Evolutionary conservation across 2,329 filamentous ascomycete genomes (phyloP).

Genomic region (Aspergillus costaricaensis): DNA sequence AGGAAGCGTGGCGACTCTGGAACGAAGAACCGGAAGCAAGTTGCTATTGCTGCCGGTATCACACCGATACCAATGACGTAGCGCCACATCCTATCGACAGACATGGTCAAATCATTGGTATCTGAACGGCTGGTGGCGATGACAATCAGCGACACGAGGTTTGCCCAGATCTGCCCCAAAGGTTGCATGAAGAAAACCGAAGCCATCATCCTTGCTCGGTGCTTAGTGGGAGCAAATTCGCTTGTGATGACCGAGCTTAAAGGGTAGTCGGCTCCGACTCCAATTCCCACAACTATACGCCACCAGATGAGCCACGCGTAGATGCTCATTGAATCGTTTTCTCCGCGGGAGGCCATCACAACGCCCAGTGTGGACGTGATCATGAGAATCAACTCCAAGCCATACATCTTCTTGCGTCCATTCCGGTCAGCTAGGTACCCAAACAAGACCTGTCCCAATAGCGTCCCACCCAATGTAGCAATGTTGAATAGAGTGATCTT

Average conservation of each 20-base stretch:
- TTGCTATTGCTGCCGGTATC: constrained; percentile 63
- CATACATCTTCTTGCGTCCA: constrained; percentile 55
- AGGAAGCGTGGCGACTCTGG: constrained; percentile 67
- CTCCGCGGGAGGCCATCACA: constrained; percentile 48
- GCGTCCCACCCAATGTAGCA: constrained; percentile 49
- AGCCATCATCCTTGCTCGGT: constrained; percentile 68
- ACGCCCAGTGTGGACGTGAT: constrained; percentile 51
- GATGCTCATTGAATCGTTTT: constrained; percentile 47
- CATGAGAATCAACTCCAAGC: constrained; percentile 51
- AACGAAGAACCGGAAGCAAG: constrained; percentile 67
- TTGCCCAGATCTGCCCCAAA: constrained; percentile 65
- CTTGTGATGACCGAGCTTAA: constrained; percentile 68
- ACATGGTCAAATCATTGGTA: constrained; percentile 32
- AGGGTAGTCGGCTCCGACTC: constrained; percentile 69
- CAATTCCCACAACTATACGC: constrained; percentile 53
- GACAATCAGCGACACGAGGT: constrained; percentile 59
- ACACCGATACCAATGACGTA: constrained; percentile 68
- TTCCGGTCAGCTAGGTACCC: constrained; percentile 51
- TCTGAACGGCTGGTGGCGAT: constrained; percentile 33
- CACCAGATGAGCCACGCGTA: constrained; percentile 51
- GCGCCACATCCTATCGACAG: constrained; percentile 65
- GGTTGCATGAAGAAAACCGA: constrained; percentile 71
- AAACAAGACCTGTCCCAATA: constrained; percentile 52
- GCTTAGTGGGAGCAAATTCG: constrained; percentile 60
- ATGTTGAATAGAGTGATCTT: constrained; percentile 48